Conservation (phyloP, 306 rosid species). For the Ziziphus jujuba region DNA sequence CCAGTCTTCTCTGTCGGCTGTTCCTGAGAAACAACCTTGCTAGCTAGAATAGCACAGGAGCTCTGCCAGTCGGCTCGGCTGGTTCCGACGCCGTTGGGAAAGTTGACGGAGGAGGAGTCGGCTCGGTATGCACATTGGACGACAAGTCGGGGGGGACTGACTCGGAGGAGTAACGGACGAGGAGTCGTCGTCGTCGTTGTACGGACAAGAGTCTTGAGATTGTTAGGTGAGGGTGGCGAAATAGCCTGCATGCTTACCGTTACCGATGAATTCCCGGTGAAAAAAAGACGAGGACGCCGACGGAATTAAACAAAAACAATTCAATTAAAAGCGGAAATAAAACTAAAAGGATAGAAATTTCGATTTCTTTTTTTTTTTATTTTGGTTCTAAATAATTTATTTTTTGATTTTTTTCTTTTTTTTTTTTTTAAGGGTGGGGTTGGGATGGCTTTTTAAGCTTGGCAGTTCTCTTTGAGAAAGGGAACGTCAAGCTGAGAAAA, state of each 20-base stretch:
- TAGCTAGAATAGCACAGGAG: conserved; percentile 81
- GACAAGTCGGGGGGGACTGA: conserved; percentile 24
- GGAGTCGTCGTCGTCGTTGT: conserved; percentile 4
- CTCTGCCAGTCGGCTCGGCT: conserved; percentile 87
- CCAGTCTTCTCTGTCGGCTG: conserved; percentile 29
- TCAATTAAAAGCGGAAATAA: not conserved
- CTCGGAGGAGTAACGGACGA: not conserved
- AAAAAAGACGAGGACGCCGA: not conserved
- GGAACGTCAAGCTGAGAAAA: conserved; percentile 83
- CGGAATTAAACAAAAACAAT: not conserved
- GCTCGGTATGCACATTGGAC: conserved; percentile 53
- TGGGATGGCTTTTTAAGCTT: conserved; percentile 34
- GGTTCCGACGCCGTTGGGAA: conserved; percentile 42
- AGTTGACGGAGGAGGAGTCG: conserved; percentile 38
- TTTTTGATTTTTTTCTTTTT: not conserved
- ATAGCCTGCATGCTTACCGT: conserved; percentile 54
- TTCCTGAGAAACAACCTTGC: conserved; percentile 68
- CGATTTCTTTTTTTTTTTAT: too few species aligned
- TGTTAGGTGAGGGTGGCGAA: conserved; percentile 40
- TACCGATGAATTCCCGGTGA: not conserved
- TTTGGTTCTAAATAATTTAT: too few species aligned
- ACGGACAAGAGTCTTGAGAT: conserved; percentile 22
- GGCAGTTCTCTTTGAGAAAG: conserved; percentile 54
- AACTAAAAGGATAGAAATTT: too few species aligned
- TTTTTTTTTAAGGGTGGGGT: too few species aligned